Percentiles rank a stretch among this genome's conserved stretches.
These are phyloP conservation scores for Rhodomyrtus tomentosa DNA, from an alignment of 345 rosid species.

Conservation along the genomic window DNA sequence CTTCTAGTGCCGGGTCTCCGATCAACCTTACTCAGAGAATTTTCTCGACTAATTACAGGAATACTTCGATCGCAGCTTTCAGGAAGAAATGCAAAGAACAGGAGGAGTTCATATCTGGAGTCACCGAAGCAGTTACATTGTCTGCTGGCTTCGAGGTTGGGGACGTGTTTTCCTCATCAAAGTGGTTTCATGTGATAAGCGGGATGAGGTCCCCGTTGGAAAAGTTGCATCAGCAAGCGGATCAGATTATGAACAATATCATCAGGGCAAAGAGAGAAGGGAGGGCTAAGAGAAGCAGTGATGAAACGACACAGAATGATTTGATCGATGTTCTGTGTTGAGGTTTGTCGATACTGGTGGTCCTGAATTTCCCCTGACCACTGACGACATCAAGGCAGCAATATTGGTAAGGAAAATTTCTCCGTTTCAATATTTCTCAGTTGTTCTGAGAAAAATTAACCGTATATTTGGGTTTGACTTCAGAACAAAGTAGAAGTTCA, in stretches of 20 bases:
- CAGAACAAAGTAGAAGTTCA: neutral
- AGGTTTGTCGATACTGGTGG: constrained; percentile 5
- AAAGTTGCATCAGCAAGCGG: constrained; percentile 6
- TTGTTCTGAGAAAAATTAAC: neutral
- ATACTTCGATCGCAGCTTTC: constrained; percentile 1
- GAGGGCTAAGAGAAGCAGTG: neutral
- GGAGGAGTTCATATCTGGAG: neutral
- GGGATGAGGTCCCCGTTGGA: constrained; percentile 4
- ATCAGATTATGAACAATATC: constrained; percentile 13
- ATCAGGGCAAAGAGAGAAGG: constrained; percentile 12
- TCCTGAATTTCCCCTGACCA: constrained; percentile 2
- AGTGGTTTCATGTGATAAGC: constrained; percentile 1
- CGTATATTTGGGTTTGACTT: neutral
- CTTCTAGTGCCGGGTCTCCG: constrained; percentile 1
- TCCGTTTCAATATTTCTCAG: neutral
- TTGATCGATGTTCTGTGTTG: constrained; percentile 27
- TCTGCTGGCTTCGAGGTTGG: constrained; percentile 10
- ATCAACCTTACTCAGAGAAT: neutral
- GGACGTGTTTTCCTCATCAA: constrained; percentile 19
- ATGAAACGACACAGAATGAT: neutral
- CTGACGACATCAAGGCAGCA: constrained; percentile 18
- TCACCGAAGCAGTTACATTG: neutral
- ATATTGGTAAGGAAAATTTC: constrained; percentile 7
- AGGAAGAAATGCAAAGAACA: constrained; percentile 13
- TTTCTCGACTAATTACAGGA: neutral